phyloP scores from a whole-genome alignment of 164 flowering plant species.

The Vitis rupestris region DNA sequence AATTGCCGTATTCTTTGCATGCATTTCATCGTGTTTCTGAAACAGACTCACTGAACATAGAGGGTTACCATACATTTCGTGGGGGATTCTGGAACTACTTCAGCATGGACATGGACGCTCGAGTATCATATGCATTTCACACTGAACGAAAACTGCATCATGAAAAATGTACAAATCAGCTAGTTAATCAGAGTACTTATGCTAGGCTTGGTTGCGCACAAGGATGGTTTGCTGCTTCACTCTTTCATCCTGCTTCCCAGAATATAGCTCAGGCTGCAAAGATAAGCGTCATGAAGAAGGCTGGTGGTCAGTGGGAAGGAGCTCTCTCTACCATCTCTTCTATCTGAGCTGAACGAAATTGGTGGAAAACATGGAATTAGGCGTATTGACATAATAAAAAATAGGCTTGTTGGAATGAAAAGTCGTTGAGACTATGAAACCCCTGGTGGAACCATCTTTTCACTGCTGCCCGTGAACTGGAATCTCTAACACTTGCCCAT shows the following conservation, averaged over 20 bases:
- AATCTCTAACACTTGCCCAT: slow-evolving; percentile 85
- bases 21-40: slow-evolving; percentile 50
- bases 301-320: slow-evolving; percentile 66
- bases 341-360: slow-evolving; percentile 70
- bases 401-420: slow-evolving; percentile 95
- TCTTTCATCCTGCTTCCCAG: slow-evolving; percentile 7
- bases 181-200: slow-evolving; percentile 30
- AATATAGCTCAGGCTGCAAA: too few species aligned
- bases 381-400: slow-evolving; percentile 88
- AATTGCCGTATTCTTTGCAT: slow-evolving; percentile 60
- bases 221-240: slow-evolving; percentile 13
- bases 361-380: slow-evolving; percentile 93
- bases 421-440: slow-evolving; percentile 97
- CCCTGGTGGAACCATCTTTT: slow-evolving; percentile 94
- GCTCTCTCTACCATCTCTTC: slow-evolving; percentile 79
- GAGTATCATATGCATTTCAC: slow-evolving; percentile 71
- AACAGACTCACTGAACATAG: slow-evolving; percentile 44
- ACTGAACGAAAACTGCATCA: slow-evolving; percentile 57
- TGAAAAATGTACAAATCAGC: slow-evolving; percentile 57
- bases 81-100: slow-evolving; percentile 81
- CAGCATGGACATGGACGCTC: slow-evolving; percentile 83
- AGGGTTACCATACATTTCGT: slow-evolving; percentile 56
- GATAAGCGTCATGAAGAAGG: too few species aligned
- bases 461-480: slow-evolving; percentile 75
- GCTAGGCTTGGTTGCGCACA: slow-evolving; percentile 8